Evolutionary conservation across 176 grass and related monocot genomes (phyloP).

Genomic region (Carex myosuroides): DNA sequence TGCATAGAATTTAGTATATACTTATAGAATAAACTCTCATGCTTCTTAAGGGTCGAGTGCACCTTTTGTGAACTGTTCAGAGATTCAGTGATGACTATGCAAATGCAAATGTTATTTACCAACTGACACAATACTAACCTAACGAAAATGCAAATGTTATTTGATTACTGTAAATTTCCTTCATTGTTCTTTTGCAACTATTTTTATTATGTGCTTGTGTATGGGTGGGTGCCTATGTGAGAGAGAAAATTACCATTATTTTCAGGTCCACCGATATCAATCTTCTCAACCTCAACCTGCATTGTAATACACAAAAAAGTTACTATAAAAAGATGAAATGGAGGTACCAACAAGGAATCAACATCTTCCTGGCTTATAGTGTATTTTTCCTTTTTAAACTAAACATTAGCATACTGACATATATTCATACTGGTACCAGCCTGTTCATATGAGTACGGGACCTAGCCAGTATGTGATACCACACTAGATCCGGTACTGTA

Average conservation of each 20-base stretch:
- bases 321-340: not conserved
- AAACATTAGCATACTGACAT: not conserved
- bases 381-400: not conserved
- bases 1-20: not conserved
- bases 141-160: not conserved
- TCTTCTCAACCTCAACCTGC: slow-evolving; percentile 85
- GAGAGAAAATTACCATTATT: slow-evolving; percentile 43
- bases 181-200: not conserved
- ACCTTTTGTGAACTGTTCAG: not conserved
- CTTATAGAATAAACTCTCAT: not conserved
- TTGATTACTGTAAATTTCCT: not conserved
- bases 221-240: not conserved
- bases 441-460: not conserved
- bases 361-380: not conserved
- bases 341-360: not conserved
- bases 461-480: not conserved
- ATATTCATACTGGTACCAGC: not conserved
- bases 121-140: not conserved
- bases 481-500: not conserved
- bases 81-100: not conserved
- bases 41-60: not conserved
- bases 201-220: not conserved
- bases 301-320: slow-evolving; percentile 12
- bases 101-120: not conserved
- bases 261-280: slow-evolving; percentile 86